Evolutionary conservation across 805 yeast species (phyloP), one percentile per base, ranked within the genome.

Genomic region (Candida gorgasii): DNA sequence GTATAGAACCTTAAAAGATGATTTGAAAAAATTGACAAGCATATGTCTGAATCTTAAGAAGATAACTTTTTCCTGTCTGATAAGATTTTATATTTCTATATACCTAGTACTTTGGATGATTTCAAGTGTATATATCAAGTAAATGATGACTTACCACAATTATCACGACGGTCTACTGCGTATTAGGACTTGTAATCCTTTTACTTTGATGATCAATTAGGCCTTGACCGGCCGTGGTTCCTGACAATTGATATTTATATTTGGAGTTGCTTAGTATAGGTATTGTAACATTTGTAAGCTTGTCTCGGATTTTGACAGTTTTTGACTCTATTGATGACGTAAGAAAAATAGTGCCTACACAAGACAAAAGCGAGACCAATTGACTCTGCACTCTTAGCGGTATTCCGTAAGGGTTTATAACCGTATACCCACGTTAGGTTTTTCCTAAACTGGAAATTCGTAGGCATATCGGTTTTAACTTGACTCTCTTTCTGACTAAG

Each of bases 1-100:
- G 35, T 49, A 41, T 49, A 34, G 39, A 24, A 46, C 40, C 33
- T 35, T 78, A 82, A 64, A 65, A 62, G 82, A 84, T 81, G 93
- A 86, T 44, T 78, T 73, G 76, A 79, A 79, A 73, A 67, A 73
- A 69, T 63, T 66, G 96, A 90, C 97, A 90, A 90, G 97, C 97
- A 90, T 90, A 90, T 90, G 96, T 89, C 97, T 83, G 95, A 89
- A 65, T 68, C 39, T 42, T 34, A 65, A 70, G 89, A 79, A 71
- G 89, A 79, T 63, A 79, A 63, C 58, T 64, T 72, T 65, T 73
- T 79, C 78, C 52, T 51, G 74, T 69, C 76, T 70, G 75, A 70
- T 69, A 58, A 18, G 36, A 35, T 42, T 24, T 44, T 40, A 47
- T 47, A 44, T 43, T 47, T 30, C 36, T 44, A 23, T 28, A 48